Base-by-base conservation (phyloP, 2,329 filamentous ascomycete species). In the Metarhizium rileyi region DNA sequence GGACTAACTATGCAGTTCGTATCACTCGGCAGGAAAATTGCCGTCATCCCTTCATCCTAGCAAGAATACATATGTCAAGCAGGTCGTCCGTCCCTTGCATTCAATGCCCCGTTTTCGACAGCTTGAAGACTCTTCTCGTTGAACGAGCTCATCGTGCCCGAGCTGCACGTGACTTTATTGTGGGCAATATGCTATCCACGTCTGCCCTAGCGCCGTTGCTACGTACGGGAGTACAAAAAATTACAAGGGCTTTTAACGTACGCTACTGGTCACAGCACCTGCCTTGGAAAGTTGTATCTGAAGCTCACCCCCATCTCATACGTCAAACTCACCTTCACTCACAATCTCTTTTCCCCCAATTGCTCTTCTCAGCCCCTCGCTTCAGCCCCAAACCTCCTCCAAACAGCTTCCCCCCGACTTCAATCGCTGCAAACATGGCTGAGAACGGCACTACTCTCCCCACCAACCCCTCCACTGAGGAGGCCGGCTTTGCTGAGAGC, bases 361-460 rank as follows among this genome's bases (percentile, higher is more conserved):
- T 49, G 30, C 35, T 36, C 20, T 41, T 23, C 22, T 18, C 20
- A 23, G 4, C 14, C 5, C 28, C 40, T 30, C 30, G 9, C 18
- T 33, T 14, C 20, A 27, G 18, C 23, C 10, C 22, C 18, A 28
- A 50, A 51, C 44, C 48, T 38, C 33, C 43, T 12, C 22, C 18
- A 44, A 42, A 20, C 14, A 16, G 26, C 26, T 10, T 8, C 20
- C 12, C 3, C 16, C 16, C 20, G 30, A 43, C 33, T 42, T 48
- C 36, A 44, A 44, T 46, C 42, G 47, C 27, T 28, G 40, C 33
- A 38, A 51, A 36, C 12, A 59, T 80, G 75, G 67, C 75, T 61
- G 69, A 74, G 57, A 77, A 75, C 69, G 68, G 69, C 56, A 63
- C 70, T 57, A 73, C 72, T 54, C 64, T 72, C 63, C 69, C 75